Evolutionary conservation across 768 basidiomycete species (phyloP).

Genomic region (Macrolepiota dolichaula): DNA sequence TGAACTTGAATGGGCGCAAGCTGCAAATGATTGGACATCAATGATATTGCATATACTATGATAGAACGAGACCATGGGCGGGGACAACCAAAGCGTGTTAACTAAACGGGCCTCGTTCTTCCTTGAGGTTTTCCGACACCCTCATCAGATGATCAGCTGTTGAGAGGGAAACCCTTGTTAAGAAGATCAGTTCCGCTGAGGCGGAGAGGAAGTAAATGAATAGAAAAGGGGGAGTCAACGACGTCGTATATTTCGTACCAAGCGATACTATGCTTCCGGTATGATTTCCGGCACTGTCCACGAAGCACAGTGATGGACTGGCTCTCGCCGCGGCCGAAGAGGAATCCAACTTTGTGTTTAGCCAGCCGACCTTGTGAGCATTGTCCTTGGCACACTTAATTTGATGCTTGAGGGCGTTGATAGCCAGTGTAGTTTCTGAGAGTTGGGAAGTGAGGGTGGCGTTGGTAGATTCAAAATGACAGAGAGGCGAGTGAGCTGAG

Average conservation of each 20-base stretch:
- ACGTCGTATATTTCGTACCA: constrained; percentile 84
- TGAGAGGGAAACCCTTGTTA: constrained; percentile 66
- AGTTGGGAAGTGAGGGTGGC: too few relatives aligned
- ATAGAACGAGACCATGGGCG: too few relatives aligned
- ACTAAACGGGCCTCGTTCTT: constrained; percentile 50
- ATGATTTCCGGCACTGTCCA: constrained; percentile 78
- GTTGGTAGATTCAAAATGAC: too few relatives aligned
- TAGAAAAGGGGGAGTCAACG: constrained; percentile 78
- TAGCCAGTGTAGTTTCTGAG: too few relatives aligned
- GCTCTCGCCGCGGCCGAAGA: constrained; percentile 76
- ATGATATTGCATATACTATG: too few relatives aligned
- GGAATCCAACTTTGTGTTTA: too few relatives aligned
- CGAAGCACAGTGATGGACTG: constrained; percentile 66
- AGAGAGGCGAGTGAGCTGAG: too few relatives aligned
- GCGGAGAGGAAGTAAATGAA: constrained; percentile 67
- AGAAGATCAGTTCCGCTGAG: constrained; percentile 76
- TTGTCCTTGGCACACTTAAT: too few relatives aligned
- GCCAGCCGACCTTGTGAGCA: too few relatives aligned
- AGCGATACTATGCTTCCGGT: constrained; percentile 62
- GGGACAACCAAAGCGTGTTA: constrained; percentile 73
- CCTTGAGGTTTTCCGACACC: constrained; percentile 29
- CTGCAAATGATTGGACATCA: too few relatives aligned
- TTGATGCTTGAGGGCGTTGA: too few relatives aligned
- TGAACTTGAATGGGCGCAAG: too few relatives aligned
- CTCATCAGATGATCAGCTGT: constrained; percentile 39